phyloP scores from a whole-genome alignment of 805 yeast species.

The Groenewaldozyma tartarivorans region DNA sequence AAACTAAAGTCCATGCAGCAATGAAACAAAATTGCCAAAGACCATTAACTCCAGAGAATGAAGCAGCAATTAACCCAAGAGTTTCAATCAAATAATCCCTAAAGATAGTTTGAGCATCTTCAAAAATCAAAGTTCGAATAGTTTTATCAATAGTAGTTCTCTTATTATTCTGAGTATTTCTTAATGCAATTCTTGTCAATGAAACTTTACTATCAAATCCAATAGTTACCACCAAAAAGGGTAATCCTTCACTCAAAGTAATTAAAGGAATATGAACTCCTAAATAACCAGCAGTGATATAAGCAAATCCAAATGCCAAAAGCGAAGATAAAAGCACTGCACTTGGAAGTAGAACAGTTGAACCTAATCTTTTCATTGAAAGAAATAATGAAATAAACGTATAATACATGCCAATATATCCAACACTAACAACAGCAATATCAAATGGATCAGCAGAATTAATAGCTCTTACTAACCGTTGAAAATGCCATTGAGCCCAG shows the following conservation, averaged over 20 bases:
- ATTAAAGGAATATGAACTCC: constrained; percentile 58
- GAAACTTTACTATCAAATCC: constrained; percentile 83
- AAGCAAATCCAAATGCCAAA: constrained; percentile 76
- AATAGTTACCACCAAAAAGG: constrained; percentile 82
- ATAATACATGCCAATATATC: constrained; percentile 82
- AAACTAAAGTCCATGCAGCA: constrained; percentile 56
- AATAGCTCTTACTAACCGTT: constrained; percentile 24
- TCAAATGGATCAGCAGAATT: constrained; percentile 80
- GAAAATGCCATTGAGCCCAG: constrained; percentile 27
- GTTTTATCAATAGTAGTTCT: constrained; percentile 27
- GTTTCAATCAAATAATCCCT: constrained; percentile 72
- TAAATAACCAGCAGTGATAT: constrained; percentile 48
- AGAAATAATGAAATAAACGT: constrained; percentile 65
- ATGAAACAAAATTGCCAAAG: constrained; percentile 73
- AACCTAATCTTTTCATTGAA: constrained; percentile 70
- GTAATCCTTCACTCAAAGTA: constrained; percentile 81
- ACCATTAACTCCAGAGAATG: constrained; percentile 58
- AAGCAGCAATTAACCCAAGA: constrained; percentile 46
- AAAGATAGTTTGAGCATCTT: constrained; percentile 43
- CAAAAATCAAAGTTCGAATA: constrained; percentile 29
- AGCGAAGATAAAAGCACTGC: constrained; percentile 70
- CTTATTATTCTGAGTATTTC: constrained; percentile 10
- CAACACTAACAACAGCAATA: constrained; percentile 64
- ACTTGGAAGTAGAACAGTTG: constrained; percentile 79
- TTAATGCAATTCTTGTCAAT: constrained; percentile 39